Evolutionary conservation across 2,329 filamentous ascomycete species (phyloP), one percentile per base, ranked within the genome.

Genomic region (Sporothrix brasiliensis): DNA sequence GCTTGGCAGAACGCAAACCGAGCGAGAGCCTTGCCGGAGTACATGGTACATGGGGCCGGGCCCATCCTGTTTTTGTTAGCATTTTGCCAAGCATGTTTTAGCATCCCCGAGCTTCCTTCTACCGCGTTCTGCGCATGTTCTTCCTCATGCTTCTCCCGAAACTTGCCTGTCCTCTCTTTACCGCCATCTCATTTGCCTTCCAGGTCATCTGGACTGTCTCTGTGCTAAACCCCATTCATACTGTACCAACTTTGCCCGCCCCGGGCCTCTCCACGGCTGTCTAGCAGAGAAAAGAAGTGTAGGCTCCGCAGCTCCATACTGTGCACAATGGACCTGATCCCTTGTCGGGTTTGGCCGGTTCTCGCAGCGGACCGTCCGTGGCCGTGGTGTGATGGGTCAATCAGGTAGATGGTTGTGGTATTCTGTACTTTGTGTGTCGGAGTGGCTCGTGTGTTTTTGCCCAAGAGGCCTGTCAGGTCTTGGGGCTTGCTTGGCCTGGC

Each of bases 31-130:
- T 60, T 60, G 56, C 19, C 56, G 9, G 41, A 30, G 27, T 16
- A 6, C 24, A n/a, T 39, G 47, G 27, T 30, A 30, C 27, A 30
- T 47, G 58, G 58, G n/a, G 58, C 58, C 39, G 2, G 27, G 27
- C 27, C 27, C 34, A 39, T 27, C 13, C 58, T 44, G n/a, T 66
- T 47, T 58, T 27, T 54, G 21, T 58, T 68, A 68, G 67, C 53
- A 58, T 65, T 4, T 56, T 19, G 65, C 49, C 49, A 54, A 56
- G 65, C 65, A 56, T 44, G 52, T 19, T 69, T 50, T 50, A 66
- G 47, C 63, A 66, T 50, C 39, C 58, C 41, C 52, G 27, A 53
- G 41, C 27, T n/a, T 60, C 67, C 30, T 60, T 44, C 54, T n/a
- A 41, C 53, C 41, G 56, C n/a, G 11, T 63, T 49, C 60, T 16